Evolutionary conservation across 495 filamentous ascomycete species (phyloP).

Genomic region (Aspergillus asperescens): DNA sequence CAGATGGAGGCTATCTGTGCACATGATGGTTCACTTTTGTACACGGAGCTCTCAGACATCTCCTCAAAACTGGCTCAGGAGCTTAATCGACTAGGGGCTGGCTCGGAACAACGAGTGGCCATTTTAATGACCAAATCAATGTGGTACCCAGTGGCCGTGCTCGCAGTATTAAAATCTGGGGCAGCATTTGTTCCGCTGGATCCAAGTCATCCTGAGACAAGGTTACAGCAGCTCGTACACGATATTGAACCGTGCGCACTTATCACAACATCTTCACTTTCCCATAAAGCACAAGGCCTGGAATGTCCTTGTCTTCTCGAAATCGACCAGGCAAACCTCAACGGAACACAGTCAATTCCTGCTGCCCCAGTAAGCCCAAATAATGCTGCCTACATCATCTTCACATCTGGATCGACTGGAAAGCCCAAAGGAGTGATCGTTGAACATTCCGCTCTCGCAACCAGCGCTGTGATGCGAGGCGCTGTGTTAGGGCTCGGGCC

Average conservation of each 20-base stretch:
- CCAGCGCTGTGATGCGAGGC: constrained; percentile 5
- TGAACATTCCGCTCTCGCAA: neutral
- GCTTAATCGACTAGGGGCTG: constrained; percentile 41
- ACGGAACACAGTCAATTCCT: neutral
- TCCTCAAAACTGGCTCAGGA: constrained; percentile 37
- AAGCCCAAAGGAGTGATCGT: constrained; percentile 9
- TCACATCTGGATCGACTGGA: constrained; percentile 9
- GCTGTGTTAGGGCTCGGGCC: neutral
- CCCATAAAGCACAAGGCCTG: neutral
- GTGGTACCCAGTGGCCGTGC: neutral
- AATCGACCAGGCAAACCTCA: neutral
- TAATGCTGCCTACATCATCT: constrained; percentile 9
- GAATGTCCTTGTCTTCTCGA: neutral
- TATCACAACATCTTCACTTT: neutral
- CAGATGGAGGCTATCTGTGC: constrained; percentile 1
- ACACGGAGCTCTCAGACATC: neutral
- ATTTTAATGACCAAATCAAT: constrained; percentile 2
- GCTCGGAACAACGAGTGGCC: constrained; percentile 38
- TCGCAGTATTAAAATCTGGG: constrained; percentile 5
- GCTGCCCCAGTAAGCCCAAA: neutral
- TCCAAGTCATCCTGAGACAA: constrained; percentile 1
- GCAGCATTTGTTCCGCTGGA: constrained; percentile 8
- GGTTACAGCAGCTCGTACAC: neutral
- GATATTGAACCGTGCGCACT: constrained; percentile 3
- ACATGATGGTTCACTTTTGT: constrained; percentile 1